Percentiles rank a stretch among this genome's conserved stretches.
Conservation (phyloP, 225 moss, liverwort and hornwort genomes). For the Rhytidiadelphus loreus region DNA sequence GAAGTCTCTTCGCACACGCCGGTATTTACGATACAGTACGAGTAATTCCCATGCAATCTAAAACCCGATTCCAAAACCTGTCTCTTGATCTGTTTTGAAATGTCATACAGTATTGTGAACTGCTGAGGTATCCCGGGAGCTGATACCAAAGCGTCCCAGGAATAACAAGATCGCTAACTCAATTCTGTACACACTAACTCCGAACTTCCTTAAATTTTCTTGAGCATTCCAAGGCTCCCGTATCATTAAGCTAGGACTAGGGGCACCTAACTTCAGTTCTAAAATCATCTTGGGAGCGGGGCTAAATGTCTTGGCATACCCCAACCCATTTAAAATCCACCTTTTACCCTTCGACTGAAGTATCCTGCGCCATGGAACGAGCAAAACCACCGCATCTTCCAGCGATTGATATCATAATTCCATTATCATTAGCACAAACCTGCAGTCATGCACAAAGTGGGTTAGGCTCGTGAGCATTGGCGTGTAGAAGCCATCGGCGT, state of each 20-base stretch:
- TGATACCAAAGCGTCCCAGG: constrained; percentile 2
- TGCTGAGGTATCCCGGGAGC: constrained; percentile 1
- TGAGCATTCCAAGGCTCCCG: not conserved
- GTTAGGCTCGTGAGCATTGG: not conserved
- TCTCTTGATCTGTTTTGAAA: not conserved
- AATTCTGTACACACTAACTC: constrained; percentile 49
- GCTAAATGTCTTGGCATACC: not conserved
- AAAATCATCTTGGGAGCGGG: not conserved
- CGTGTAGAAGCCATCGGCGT: not conserved
- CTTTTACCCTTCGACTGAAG: not conserved
- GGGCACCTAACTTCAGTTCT: not conserved
- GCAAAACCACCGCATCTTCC: not conserved
- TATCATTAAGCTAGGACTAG: not conserved
- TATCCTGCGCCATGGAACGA: not conserved
- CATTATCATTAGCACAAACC: not conserved
- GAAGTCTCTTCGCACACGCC: not conserved
- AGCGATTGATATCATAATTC: not conserved
- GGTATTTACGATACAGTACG: not conserved
- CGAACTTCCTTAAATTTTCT: constrained; percentile 18
- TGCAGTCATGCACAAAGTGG: not conserved
- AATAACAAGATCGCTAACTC: constrained; percentile 20
- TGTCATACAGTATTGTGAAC: not conserved
- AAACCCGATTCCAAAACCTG: not conserved
- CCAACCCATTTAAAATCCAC: not conserved
- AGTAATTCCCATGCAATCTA: not conserved